phyloP scores from a whole-genome alignment of 2,329 filamentous ascomycete species.

The Celoporthe dispersa region DNA sequence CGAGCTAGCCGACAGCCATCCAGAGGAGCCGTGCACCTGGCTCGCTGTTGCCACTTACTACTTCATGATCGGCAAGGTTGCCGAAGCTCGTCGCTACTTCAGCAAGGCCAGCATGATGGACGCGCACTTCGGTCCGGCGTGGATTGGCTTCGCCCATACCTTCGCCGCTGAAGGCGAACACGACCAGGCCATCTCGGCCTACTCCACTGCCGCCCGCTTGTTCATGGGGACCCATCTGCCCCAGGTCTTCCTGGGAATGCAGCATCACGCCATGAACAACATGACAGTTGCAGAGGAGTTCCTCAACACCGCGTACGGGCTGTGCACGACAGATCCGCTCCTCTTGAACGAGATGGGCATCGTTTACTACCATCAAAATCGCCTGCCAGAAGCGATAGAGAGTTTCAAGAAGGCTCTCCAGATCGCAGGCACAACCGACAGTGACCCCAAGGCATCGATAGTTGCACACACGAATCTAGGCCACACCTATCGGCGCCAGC shows the following conservation, averaged over 20 bases:
- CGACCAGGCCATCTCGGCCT: slow-evolving; percentile 96
- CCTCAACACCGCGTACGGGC: slow-evolving; percentile 81
- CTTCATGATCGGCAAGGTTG: slow-evolving; percentile 83
- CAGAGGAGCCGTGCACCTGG: slow-evolving; percentile 90
- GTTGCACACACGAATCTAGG: slow-evolving; percentile 86
- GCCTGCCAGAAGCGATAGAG: slow-evolving; percentile 73
- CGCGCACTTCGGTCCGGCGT: slow-evolving; percentile 93
- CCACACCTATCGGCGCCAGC: slow-evolving; percentile 79
- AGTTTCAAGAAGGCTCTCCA: slow-evolving; percentile 79
- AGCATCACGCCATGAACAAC: slow-evolving; percentile 95
- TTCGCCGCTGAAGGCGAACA: slow-evolving; percentile 98
- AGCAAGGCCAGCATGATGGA: slow-evolving; percentile 98
- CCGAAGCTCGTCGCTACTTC: slow-evolving; percentile 93
- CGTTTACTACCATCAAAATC: slow-evolving; percentile 90
- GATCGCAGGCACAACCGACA: slow-evolving; percentile 79
- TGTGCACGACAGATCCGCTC: slow-evolving; percentile 84
- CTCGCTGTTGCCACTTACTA: slow-evolving; percentile 96
- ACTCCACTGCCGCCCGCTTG: slow-evolving; percentile 89
- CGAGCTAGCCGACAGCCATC: slow-evolving; percentile 88
- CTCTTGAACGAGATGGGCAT: slow-evolving; percentile 95
- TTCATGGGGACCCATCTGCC: slow-evolving; percentile 98
- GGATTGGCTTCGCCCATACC: slow-evolving; percentile 98
- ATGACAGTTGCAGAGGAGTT: slow-evolving; percentile 94
- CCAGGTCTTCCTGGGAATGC: slow-evolving; percentile 96
- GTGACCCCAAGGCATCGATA: slow-evolving; percentile 81